Conservation (phyloP, 768 basidiomycete genomes). For the Pleurotus sapidus region DNA sequence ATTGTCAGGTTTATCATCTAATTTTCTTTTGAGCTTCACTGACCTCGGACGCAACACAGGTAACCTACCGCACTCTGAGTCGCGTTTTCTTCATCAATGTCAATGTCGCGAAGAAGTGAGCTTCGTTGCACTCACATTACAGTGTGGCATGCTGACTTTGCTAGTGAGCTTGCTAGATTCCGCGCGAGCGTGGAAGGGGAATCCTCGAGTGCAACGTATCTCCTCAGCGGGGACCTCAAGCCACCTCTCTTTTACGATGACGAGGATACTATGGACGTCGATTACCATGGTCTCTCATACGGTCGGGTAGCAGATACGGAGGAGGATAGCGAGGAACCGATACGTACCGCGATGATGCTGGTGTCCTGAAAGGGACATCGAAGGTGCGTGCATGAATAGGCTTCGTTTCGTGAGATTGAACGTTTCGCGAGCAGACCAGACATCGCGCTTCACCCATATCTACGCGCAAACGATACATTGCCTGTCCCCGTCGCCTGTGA, state of each 20-base stretch:
- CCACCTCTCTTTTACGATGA: conserved; percentile 10
- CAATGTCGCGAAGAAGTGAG: conserved; percentile 76
- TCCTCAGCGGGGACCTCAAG: conserved; percentile 56
- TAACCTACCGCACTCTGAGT: conserved; percentile 78
- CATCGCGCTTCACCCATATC: conserved; percentile 49
- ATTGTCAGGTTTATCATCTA: conserved; percentile 30
- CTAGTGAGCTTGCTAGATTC: conserved; percentile 64
- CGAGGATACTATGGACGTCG: conserved; percentile 7
- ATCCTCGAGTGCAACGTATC: conserved; percentile 62
- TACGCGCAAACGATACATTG: conserved; percentile 67
- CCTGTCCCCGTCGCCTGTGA: conserved; percentile 61
- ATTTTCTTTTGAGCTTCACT: neutral
- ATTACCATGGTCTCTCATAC: neutral
- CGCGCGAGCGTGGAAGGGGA: conserved; percentile 44
- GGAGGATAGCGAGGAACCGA: conserved; percentile 40
- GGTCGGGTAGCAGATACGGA: conserved; percentile 30
- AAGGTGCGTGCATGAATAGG: conserved; percentile 41
- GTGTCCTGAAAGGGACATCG: conserved; percentile 63
- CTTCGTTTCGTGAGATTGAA: neutral
- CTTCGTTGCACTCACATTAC: neutral
- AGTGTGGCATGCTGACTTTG: neutral
- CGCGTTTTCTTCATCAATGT: conserved; percentile 70
- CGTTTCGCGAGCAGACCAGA: conserved; percentile 32
- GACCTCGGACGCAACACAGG: conserved; percentile 41
- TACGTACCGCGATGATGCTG: conserved; percentile 48